Base-by-base conservation (phyloP, 805 yeast species). In the Saccharomycopsis oosterbeekiorum region DNA sequence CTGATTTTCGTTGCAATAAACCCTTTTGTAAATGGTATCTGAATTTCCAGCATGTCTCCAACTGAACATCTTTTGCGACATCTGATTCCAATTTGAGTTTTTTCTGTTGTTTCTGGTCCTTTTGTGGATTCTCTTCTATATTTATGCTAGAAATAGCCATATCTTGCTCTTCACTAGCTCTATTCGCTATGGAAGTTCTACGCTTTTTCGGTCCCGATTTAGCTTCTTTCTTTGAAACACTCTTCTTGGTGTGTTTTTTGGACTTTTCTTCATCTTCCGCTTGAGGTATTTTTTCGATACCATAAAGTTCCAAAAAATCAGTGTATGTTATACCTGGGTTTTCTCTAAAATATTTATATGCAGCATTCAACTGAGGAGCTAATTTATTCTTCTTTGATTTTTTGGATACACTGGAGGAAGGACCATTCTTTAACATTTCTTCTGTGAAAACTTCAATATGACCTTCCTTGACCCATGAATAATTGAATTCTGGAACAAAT, bases 11-110 rank as follows among this genome's bases (percentile, higher is more conserved):
- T 29, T 63, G 65, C 10, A 63, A 55, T 14, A 63, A 54, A 6
- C 64, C 64, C 36, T 63, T 63, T 39, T 63, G 65, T 26, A 63
- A 47, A n/a, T 36, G 21, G 34, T 60, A 63, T 47, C 65, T 43
- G 50, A 60, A 63, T 14, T 40, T 26, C 64, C 64, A 63, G 2
- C 51, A 61, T 8, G 36, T 51, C 12, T 62, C 63, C 8, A 47
- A 26, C n/a, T 26, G 50, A n/a, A n/a, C 34, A n/a, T 56, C 55
- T 11, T 56, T 47, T 41, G 58, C 15, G 37, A 12, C 11, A 12
- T 56, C 59, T n/a, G 29, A 55, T n/a, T 37, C 53, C n/a, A 29
- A n/a, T 37, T 36, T 42, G 8, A 36, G 17, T 36, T 24, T 51
- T 9, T 37, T 56, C 24, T 55, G 43, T 15, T 41, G 55, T 41